phyloP scores from a whole-genome alignment of 75 land plant genomes.

The Cunninghamia lanceolata region DNA sequence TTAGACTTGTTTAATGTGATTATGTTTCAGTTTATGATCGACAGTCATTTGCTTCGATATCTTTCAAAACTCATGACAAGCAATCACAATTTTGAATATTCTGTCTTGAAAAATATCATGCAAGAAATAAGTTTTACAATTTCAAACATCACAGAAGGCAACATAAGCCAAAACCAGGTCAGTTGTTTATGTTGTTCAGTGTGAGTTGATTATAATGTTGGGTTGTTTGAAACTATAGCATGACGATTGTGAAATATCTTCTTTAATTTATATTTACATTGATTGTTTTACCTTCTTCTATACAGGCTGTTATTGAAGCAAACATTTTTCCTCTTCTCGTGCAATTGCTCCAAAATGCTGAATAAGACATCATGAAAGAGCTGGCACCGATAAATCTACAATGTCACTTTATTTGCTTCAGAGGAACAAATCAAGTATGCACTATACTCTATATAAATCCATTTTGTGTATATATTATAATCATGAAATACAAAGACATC shows the following conservation, averaged over 20 bases:
- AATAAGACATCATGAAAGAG: constrained; percentile 76
- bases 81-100: constrained; percentile 69
- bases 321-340: constrained; percentile 56
- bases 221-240: no score
- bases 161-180: constrained; percentile 73
- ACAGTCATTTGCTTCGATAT: constrained; percentile 60
- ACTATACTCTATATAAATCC: neutral
- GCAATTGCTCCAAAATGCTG: constrained; percentile 50
- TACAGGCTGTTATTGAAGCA: constrained; percentile 63
- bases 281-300: neutral
- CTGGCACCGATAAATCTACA: constrained; percentile 80
- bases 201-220: no score
- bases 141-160: constrained; percentile 82
- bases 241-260: neutral
- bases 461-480: no score
- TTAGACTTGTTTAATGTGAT: neutral
- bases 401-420: constrained; percentile 69
- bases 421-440: constrained; percentile 61
- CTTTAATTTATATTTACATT: no score
- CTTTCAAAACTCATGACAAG: constrained; percentile 46
- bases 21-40: constrained; percentile 53
- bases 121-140: constrained; percentile 19
- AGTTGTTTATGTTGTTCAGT: neutral
- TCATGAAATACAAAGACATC: no score
- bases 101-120: no score